Evolutionary conservation across 805 yeast genomes (phyloP).

Genomic region (Naumovozyma baii): DNA sequence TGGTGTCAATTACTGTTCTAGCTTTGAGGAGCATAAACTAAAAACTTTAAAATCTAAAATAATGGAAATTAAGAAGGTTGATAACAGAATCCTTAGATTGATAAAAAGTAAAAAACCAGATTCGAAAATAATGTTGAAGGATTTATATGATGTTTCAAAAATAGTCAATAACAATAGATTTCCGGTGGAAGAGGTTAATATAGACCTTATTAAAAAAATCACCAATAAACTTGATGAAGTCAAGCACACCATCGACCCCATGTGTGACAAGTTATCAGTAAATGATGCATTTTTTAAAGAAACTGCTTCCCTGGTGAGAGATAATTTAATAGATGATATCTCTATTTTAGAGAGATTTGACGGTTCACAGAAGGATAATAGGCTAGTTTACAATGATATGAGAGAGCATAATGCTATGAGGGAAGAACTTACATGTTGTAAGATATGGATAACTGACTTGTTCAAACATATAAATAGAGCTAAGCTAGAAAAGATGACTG

Average conservation of each 20-base stretch:
- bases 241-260: slow-evolving; percentile 10
- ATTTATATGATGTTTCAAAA: slow-evolving; percentile 6
- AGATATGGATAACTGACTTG: slow-evolving; percentile 8
- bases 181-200: slow-evolving; percentile 15
- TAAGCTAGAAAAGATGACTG: slow-evolving; percentile 2
- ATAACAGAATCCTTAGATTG: slow-evolving; percentile 8
- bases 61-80: slow-evolving; percentile 11
- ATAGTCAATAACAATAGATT: slow-evolving; percentile 8
- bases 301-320: slow-evolving; percentile 4
- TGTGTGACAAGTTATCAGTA: slow-evolving; percentile 6
- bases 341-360: slow-evolving; percentile 13
- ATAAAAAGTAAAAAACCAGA: slow-evolving; percentile 8
- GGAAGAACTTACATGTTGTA: slow-evolving; percentile 8
- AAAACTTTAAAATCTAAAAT: slow-evolving; percentile 11
- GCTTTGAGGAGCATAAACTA: slow-evolving; percentile 15
- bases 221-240: slow-evolving; percentile 7
- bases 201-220: slow-evolving; percentile 9
- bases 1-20: slow-evolving; percentile 16
- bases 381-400: slow-evolving; percentile 28
- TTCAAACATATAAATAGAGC: slow-evolving; percentile 4
- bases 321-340: slow-evolving; percentile 3
- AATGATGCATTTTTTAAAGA: slow-evolving; percentile 8
- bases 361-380: slow-evolving; percentile 26
- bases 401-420: slow-evolving; percentile 13
- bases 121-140: slow-evolving; percentile 7